Base-by-base conservation (phyloP, 768 basidiomycete species). In the Naganishia vaughanmartiniae region DNA sequence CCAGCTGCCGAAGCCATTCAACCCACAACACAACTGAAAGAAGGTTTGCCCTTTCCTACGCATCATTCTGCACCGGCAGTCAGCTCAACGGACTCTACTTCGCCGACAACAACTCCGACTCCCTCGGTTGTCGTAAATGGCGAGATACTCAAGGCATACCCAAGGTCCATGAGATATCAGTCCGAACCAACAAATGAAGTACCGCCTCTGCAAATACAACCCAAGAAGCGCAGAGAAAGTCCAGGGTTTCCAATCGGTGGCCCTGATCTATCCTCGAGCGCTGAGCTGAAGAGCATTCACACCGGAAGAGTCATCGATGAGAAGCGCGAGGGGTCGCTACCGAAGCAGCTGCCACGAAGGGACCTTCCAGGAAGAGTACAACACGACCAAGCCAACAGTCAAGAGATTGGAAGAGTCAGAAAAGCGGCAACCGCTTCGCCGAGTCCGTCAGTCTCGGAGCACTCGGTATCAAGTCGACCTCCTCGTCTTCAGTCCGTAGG, bases 121-220 rank as follows among this genome's bases (percentile, higher is more conserved):
- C 60, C 60, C 12, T 63, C 60, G 33, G 60, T 63, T 19, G 60
- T 63, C 21, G 60, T 63, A 17, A 63, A 63, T 30, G 60, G 60
- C 60, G 60, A 63, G 42, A 46, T 63, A 1, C 60, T 63, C 26
- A 63, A 63, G 46, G 19, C 60, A 1, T 63, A 63, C 21, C 60
- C 60, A 30, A 11, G 42, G 5, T 63, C 60, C 24, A 34, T 42
- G 21, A 34, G 21, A 28, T 34, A 63, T 15, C n/a, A 24, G 24
- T 26, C 42, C 19, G 39, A 63, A 9, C 60, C 31, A 26, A 45
- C 28, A 6, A 30, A 63, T 30, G 60, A 63, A 45, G 60, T 63
- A 10, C 60, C 60, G 10, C 60, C 60, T 26, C 26, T 63, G 39
- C 60, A 63, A 19, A 28, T 63, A 11, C 60, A 63, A 36, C 60